Evolutionary conservation across 805 yeast genomes (phyloP), one percentile per base, ranked within the genome.

Genomic region (Yamadazyma ubonensis): DNA sequence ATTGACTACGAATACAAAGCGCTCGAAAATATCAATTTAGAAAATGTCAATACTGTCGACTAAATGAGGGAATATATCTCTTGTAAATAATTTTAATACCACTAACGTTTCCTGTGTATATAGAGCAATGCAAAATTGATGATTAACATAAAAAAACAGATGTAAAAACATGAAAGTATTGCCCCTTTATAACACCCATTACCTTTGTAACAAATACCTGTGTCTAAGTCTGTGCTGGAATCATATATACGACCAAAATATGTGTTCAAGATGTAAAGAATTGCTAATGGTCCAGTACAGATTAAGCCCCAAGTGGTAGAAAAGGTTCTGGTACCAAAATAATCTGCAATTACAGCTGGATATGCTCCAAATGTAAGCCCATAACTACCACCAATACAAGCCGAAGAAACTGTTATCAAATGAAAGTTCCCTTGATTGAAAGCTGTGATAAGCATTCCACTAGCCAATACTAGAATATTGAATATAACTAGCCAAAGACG

Each of bases 251-350:
- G 41, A 1, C 87, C 88, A 48, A 85, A 74, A 35, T 70, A 63
- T 41, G 71, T 71, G 35, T 81, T 78, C 45, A 83, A 66, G 2
- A 67, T 36, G 49, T 75, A 77, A 29, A 84, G 72, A 0, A 76
- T 63, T 3, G 77, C 32, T 15, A 83, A 60, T 1, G 88, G 87
- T 6, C 90, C 90, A 0, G 88, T 79, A 17, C 89, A 81, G 11
- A 79, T 60, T 29, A 84, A 61, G 0, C 91, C 88, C 91, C 93
- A 85, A 1, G 82, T 71, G 0, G 90, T 82, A 16, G 88, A 79
- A 55, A 83, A 85, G 0, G 79, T 73, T 5, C 62, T 68, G 0
- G 86, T 73, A 2, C 90, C 90, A 61, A 83, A 83, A 10, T 70
- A 64, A 46, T 85, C 95, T 0, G 89, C 89, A 20, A 83, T 70